Conservation (phyloP, 306 rosid species). For the Medicago arabica region DNA sequence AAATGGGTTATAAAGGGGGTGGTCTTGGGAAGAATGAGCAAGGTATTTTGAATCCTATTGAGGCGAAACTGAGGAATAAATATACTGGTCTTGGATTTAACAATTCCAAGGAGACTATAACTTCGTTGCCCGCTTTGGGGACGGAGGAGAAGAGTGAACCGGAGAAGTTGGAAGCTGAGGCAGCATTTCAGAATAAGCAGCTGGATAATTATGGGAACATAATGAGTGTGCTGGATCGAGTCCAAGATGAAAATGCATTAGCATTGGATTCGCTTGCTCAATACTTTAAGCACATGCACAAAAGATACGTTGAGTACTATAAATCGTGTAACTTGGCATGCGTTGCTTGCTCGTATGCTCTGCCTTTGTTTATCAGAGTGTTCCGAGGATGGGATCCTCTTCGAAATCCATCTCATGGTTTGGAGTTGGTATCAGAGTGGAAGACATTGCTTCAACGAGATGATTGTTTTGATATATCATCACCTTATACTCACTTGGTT, state of each 20-base stretch:
- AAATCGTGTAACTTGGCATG: slow-evolving; percentile 82
- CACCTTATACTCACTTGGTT: slow-evolving; percentile 77
- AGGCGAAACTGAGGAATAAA: slow-evolving; percentile 76
- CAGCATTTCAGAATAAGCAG: slow-evolving; percentile 66
- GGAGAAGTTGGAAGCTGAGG: slow-evolving; percentile 64
- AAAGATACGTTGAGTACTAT: slow-evolving; percentile 64
- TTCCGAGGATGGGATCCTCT: slow-evolving; percentile 97
- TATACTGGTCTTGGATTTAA: slow-evolving; percentile 82
- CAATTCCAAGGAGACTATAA: slow-evolving; percentile 57
- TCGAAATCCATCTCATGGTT: slow-evolving; percentile 71
- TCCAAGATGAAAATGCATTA: slow-evolving; percentile 58
- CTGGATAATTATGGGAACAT: slow-evolving; percentile 66
- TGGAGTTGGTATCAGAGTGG: slow-evolving; percentile 74
- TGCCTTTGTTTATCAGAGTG: slow-evolving; percentile 78
- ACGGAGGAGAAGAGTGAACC: slow-evolving; percentile 51
- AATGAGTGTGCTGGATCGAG: slow-evolving; percentile 52
- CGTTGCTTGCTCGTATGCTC: slow-evolving; percentile 85
- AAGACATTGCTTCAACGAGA: slow-evolving; percentile 70
- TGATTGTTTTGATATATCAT: slow-evolving; percentile 58
- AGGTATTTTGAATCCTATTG: slow-evolving; percentile 78
- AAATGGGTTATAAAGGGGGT: slow-evolving; percentile 95
- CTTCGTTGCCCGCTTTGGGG: slow-evolving; percentile 41
- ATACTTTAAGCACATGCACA: slow-evolving; percentile 62
- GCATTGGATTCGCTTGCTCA: slow-evolving; percentile 80
- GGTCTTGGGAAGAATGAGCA: slow-evolving; percentile 91